A percentile compares a stretch with the other conserved stretches of the same genome.
phyloP scores from a whole-genome alignment of 75 land plant genomes.

The Selaginella moellendorffii region DNA sequence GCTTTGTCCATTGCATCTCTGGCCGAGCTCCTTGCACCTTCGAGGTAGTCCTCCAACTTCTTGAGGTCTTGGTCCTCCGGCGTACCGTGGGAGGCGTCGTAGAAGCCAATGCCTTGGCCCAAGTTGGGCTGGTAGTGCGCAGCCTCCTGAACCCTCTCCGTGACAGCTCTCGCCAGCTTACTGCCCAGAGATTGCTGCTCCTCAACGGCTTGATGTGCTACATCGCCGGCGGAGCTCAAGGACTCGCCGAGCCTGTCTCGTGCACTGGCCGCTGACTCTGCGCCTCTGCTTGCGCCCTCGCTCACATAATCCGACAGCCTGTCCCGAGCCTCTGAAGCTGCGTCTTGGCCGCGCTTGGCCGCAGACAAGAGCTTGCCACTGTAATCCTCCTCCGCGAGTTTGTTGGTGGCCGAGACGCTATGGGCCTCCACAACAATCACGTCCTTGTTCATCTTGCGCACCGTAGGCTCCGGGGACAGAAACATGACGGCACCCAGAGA shows the following conservation, averaged over 20 bases:
- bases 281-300: not conserved
- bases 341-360: too few species aligned
- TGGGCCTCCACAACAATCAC: not conserved
- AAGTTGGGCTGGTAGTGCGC: not conserved
- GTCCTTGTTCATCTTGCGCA: not conserved
- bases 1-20: not conserved
- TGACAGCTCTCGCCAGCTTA: not conserved
- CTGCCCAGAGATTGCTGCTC: not conserved
- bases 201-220: not conserved
- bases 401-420: too few species aligned
- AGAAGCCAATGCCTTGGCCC: conserved; percentile 8
- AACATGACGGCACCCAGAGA: not conserved
- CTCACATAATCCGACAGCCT: not conserved
- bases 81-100: too few species aligned
- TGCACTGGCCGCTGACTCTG: not conserved
- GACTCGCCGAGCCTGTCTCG: not conserved
- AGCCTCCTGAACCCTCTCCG: conserved; percentile 16
- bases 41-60: not conserved
- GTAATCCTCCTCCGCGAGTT: too few species aligned
- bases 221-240: not conserved
- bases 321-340: too few species aligned
- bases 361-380: too few species aligned
- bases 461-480: not conserved
- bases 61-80: too few species aligned
- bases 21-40: not conserved